Evolutionary conservation across 352 stramenopile genomes (phyloP), one percentile per base, ranked within the genome.

Genomic region (Globisporangium takayamanum): DNA sequence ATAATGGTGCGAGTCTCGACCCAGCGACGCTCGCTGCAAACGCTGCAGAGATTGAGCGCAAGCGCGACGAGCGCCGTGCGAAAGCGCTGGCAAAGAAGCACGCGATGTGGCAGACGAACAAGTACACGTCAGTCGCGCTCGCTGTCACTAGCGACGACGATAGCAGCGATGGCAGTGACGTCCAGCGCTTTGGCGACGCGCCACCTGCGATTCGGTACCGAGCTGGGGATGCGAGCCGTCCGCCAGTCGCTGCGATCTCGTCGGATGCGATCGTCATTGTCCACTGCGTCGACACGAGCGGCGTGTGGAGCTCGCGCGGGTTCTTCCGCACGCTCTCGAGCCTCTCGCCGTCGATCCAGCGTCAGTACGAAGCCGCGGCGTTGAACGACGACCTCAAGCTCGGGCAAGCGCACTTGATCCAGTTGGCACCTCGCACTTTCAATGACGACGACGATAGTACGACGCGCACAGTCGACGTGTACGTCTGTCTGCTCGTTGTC

Each of bases 231-330:
- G 82, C 82, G 16, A 88, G 77, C 37, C 72, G 66, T 2, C 80
- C 80, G 12, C 62, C 57, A 36, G 14, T 65, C 5, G 60, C 50
- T 15, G 56, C 46, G 22, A 51, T 80, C 10, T 59, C 42, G 2
- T 62, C 48, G 0, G 66, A 47, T 3, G 61, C 66, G 6, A 59
- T 68, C 30, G 78, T 92, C 57, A 75, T 89, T 54, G 72, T 88
- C n/a, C 82, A 92, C 30, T 92, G 79, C 49, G 79, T 89, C 33
- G 78, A 92, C 47, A 92, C 73, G 12, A 89, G 79, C 51, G 82
- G 82, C 25, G 71, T 80, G 25, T 92, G 82, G 82, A 84, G 76
- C 41, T 65, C 72, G 11, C 78, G 80, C 33, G 82, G 82, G n/a
- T 92, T 92, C 55, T 92, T 92, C 20, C 76, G 79, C 20, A 72